phyloP scores from a whole-genome alignment of 2,329 filamentous ascomycete species.

The Trichoderma koningiopsis region DNA sequence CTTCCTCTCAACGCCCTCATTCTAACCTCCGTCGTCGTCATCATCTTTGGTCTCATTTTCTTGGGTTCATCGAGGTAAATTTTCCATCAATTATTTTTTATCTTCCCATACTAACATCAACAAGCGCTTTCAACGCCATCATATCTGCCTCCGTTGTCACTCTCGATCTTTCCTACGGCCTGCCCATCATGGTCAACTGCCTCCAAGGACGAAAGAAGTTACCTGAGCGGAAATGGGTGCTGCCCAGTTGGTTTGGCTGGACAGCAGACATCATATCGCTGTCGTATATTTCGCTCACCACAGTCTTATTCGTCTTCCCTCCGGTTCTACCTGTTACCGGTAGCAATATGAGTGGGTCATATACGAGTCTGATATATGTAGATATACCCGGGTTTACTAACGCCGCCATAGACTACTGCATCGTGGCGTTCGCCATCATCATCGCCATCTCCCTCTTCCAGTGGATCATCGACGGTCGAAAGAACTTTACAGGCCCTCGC shows the following conservation, averaged over 20 bases:
- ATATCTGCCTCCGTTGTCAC: slow-evolving; percentile 71
- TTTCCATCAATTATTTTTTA: too few species aligned
- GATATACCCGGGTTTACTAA: not conserved
- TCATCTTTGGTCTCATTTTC: slow-evolving; percentile 71
- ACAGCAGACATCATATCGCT: slow-evolving; percentile 50
- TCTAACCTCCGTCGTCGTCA: slow-evolving; percentile 60
- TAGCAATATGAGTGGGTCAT: slow-evolving; percentile 61
- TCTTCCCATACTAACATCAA: not conserved
- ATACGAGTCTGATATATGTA: too few species aligned
- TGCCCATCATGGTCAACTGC: slow-evolving; percentile 71
- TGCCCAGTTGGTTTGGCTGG: slow-evolving; percentile 43
- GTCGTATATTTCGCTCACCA: slow-evolving; percentile 66
- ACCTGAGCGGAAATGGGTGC: slow-evolving; percentile 50
- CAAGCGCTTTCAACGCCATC: slow-evolving; percentile 69
- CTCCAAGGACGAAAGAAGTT: slow-evolving; percentile 65
- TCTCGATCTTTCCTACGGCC: slow-evolving; percentile 71
- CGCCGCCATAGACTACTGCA: slow-evolving; percentile 42
- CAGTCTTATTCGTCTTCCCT: slow-evolving; percentile 72
- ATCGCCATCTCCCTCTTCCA: slow-evolving; percentile 45
- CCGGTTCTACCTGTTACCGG: slow-evolving; percentile 64
- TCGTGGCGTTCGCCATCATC: slow-evolving; percentile 51
- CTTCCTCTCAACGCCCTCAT: slow-evolving; percentile 69
- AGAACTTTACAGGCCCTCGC: slow-evolving; percentile 44
- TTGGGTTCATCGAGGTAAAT: slow-evolving; percentile 56
- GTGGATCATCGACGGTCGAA: slow-evolving; percentile 50